Base-by-base conservation (phyloP, 139 green algal genomes). In the Chlorella sorokiniana region DNA sequence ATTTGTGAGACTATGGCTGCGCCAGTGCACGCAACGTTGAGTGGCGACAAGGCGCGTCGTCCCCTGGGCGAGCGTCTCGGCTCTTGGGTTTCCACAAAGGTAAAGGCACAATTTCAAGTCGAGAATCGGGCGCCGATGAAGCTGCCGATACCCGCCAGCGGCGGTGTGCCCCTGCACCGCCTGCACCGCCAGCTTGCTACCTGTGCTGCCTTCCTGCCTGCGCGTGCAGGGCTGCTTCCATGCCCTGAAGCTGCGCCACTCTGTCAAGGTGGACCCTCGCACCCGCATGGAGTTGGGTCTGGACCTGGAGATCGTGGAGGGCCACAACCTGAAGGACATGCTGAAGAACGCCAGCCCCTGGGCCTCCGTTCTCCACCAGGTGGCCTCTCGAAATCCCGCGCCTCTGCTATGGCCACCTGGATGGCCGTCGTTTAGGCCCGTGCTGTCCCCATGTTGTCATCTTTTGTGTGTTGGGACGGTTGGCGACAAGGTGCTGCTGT, bases 211-310 rank as follows among this genome's bases (percentile, higher is more conserved):
- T 20, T 33, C 62, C 1, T 25, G 29, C 9, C n/a, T 11, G 27
- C 1, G 29, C 31, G 1, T 79, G 73, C 73, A 79, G 73, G 54
- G 54, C 11, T 79, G 73, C 73, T 5, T 2, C 33, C 73, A 79
- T n/a, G 51, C 54, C 0, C 73, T 79, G 6, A 79, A 79, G 73
- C 37, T 79, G 73, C 52, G 73, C 37, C 73, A 79, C 54, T 69
- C 54, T 16, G 63, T 52, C 52, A 79, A 79, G 54, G 22, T 79
- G 27, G 51, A 68, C 27, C 11, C 73, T 3, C 59, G 40, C 7
- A 79, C 59, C 27, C 73, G 73, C 10, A 51, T 79, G 73, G 73
- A 79, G 73, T 25, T 79, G 11, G 73, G 73, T 7, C 37, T 68
- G 22, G 73, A 79, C 73, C 54, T 79, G 4, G 35, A 51, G 0